Conservation (phyloP, 257 asterid species). For the Mentha longifolia region DNA sequence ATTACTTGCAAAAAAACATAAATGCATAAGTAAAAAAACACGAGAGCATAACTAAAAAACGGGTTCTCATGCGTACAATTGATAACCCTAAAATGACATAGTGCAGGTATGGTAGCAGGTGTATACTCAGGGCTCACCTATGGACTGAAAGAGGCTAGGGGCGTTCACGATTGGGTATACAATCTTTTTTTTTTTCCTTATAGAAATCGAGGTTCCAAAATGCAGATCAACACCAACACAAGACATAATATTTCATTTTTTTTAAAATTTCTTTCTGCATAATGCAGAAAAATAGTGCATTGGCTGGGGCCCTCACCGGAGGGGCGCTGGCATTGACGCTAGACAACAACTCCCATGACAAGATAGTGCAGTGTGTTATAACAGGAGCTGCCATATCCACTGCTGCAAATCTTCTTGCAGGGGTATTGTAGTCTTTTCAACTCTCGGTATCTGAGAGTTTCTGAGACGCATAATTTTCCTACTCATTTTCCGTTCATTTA, state of each 20-base stretch:
- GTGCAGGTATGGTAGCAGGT: constrained; percentile 83
- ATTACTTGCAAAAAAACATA: no score
- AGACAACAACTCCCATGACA: constrained; percentile 68
- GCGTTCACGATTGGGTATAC: constrained; percentile 83
- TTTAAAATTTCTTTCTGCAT: neutral
- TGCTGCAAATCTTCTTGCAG: constrained; percentile 82
- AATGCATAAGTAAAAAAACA: no score
- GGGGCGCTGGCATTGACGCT: constrained; percentile 71
- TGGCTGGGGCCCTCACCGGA: constrained; percentile 85
- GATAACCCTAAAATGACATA: no score
- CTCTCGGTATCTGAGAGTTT: neutral
- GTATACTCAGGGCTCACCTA: constrained; percentile 85
- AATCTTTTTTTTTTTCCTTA: neutral
- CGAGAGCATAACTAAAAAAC: no score
- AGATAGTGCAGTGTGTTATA: constrained; percentile 72
- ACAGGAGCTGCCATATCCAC: constrained; percentile 86
- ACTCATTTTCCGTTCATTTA: neutral
- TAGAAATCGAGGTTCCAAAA: no score
- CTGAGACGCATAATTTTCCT: neutral
- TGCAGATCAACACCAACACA: no score
- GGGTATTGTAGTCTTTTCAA: constrained; percentile 56
- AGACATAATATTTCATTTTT: no score
- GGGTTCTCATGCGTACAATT: neutral
- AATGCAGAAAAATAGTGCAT: constrained; percentile 70
- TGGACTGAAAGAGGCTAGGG: constrained; percentile 83